Evolutionary conservation across 768 basidiomycete species (phyloP).

Genomic region (Boletus huronensis): DNA sequence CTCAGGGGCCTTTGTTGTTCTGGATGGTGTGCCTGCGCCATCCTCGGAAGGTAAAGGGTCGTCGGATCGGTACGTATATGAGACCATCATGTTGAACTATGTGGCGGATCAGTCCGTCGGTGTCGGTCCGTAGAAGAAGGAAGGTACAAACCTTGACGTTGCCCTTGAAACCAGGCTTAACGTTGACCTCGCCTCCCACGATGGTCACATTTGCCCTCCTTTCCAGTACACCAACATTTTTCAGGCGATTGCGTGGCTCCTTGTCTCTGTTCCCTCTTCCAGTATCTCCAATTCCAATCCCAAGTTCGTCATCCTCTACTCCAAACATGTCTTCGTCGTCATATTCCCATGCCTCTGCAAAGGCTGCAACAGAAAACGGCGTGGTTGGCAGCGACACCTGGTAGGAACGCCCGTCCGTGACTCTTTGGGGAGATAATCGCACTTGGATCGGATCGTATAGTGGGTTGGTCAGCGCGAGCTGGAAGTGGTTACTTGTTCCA

Average conservation of each 20-base stretch:
- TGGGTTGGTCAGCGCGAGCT: conserved; percentile 90
- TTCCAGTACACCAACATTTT: conserved; percentile 80
- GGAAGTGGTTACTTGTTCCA: conserved; percentile 81
- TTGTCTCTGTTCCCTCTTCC: conserved; percentile 44
- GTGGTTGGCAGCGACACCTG: conserved; percentile 75
- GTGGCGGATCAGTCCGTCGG: background rate
- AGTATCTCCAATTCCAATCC: conserved; percentile 29
- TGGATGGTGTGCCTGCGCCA: conserved; percentile 45
- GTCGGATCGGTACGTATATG: conserved; percentile 92
- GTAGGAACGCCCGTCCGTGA: conserved; percentile 47
- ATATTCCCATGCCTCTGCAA: conserved; percentile 97
- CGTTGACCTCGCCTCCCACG: conserved; percentile 84
- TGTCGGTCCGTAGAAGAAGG: background rate
- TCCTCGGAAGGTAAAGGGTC: conserved; percentile 69
- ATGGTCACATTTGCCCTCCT: conserved; percentile 86
- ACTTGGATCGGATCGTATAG: conserved; percentile 95
- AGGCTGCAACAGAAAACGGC: conserved; percentile 81
- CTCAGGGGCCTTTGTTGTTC: conserved; percentile 56
- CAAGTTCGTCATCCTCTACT: conserved; percentile 38
- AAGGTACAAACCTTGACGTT: conserved; percentile 63
- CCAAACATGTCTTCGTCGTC: conserved; percentile 87
- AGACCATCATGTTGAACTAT: conserved; percentile 92
- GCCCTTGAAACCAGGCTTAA: conserved; percentile 76
- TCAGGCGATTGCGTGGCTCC: conserved; percentile 44
- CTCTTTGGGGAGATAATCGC: conserved; percentile 72